These are phyloP conservation scores for Zancudomyces culisetae DNA, from an alignment of 371 early-diverging fungal genomes.

Conservation along the genomic window DNA sequence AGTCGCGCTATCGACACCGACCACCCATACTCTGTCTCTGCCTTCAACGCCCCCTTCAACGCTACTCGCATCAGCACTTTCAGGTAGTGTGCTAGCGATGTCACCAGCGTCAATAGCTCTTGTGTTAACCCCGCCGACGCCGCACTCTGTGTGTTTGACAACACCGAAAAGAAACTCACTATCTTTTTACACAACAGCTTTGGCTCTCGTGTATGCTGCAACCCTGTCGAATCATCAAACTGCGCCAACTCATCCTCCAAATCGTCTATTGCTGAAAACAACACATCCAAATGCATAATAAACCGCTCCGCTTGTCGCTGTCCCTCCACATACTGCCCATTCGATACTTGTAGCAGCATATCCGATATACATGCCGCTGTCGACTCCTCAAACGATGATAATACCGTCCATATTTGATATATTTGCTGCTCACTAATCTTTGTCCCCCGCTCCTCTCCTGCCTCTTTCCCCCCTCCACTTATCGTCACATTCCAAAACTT, in stretches of 20 bases:
- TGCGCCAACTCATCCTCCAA: constrained; percentile 41
- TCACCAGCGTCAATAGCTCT: constrained; percentile 75
- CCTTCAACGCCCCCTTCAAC: constrained; percentile 63
- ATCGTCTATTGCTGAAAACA: constrained; percentile 77
- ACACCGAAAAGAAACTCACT: constrained; percentile 73
- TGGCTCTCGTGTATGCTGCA: constrained; percentile 65
- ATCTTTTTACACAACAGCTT: constrained; percentile 79
- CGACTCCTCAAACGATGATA: constrained; percentile 91
- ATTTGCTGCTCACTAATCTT: constrained; percentile 60
- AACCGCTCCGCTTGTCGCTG: constrained; percentile 77
- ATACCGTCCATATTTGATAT: constrained; percentile 73
- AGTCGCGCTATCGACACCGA: constrained; percentile 21
- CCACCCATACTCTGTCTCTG: constrained; percentile 38
- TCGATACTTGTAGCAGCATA: constrained; percentile 83
- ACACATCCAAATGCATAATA: constrained; percentile 76
- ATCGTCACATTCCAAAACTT: constrained; percentile 32
- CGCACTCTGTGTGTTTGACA: constrained; percentile 53
- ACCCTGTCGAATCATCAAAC: constrained; percentile 33
- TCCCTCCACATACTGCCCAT: constrained; percentile 60
- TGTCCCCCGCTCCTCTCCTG: not conserved
- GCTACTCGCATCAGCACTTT: constrained; percentile 80
- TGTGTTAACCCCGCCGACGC: constrained; percentile 60
- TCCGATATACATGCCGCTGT: constrained; percentile 92
- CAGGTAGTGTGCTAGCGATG: constrained; percentile 78
- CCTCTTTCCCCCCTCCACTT: constrained; percentile 6